Conservation (phyloP, 2,329 filamentous ascomycete genomes). For the Fusarium fujikuroi region DNA sequence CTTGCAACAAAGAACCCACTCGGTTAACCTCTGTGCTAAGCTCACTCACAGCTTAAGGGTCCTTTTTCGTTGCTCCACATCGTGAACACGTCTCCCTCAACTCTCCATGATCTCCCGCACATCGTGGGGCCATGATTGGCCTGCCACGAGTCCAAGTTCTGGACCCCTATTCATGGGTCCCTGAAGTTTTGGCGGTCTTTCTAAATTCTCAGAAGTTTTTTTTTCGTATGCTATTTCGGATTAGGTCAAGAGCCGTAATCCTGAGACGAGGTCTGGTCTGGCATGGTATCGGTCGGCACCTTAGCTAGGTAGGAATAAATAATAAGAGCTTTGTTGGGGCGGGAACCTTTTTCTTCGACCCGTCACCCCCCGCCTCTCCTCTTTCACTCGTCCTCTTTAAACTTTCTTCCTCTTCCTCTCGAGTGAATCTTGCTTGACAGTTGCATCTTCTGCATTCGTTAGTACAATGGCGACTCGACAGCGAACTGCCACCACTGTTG, state of each 20-base stretch:
- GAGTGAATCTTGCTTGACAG: slow-evolving; percentile 1
- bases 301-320: slow-evolving; percentile 13
- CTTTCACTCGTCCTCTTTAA: background rate
- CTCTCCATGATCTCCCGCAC: slow-evolving; percentile 41
- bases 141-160: slow-evolving; percentile 19
- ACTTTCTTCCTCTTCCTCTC: background rate
- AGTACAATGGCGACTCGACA: slow-evolving; percentile 42
- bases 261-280: slow-evolving; percentile 13
- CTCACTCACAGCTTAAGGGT: slow-evolving; percentile 17
- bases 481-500: slow-evolving; percentile 40
- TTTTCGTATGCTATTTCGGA: slow-evolving; percentile 34
- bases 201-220: slow-evolving; percentile 1
- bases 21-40: slow-evolving; percentile 22
- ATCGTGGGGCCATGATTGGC: slow-evolving; percentile 39
- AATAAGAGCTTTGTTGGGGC: slow-evolving; percentile 18
- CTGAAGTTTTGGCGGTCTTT: slow-evolving; percentile 1
- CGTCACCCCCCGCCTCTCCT: background rate
- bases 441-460: background rate
- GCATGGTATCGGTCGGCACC: background rate
- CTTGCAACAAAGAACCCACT: slow-evolving; percentile 9
- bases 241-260: slow-evolving; percentile 35
- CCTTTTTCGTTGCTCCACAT: slow-evolving; percentile 9
- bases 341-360: background rate
- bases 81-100: slow-evolving; percentile 23
- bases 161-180: slow-evolving; percentile 41